These are phyloP conservation scores for Talaromyces wortmannii DNA, from an alignment of 495 filamentous ascomycete genomes.

Conservation along the genomic window DNA sequence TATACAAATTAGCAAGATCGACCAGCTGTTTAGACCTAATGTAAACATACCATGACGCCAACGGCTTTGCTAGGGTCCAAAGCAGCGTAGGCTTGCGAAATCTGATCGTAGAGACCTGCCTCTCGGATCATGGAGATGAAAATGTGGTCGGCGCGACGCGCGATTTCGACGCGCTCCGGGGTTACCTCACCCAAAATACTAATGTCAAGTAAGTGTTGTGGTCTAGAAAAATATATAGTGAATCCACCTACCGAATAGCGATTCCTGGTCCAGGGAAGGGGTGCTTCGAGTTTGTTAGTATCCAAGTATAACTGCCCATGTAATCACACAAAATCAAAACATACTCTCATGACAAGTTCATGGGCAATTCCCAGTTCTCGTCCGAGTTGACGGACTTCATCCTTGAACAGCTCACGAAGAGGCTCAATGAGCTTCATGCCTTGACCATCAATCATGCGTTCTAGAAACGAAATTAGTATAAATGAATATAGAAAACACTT, in stretches of 20 bases:
- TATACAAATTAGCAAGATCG: slow-evolving; percentile 12
- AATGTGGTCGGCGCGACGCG: slow-evolving; percentile 62
- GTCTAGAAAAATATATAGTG: background rate
- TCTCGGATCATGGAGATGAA: slow-evolving; percentile 83
- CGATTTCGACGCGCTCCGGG: slow-evolving; percentile 69
- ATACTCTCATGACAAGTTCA: slow-evolving; percentile 62
- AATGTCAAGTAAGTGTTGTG: background rate
- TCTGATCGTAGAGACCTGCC: slow-evolving; percentile 77
- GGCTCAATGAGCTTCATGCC: slow-evolving; percentile 72
- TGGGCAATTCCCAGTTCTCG: slow-evolving; percentile 68
- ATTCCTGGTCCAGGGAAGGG: slow-evolving; percentile 67
- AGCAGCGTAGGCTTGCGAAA: slow-evolving; percentile 79
- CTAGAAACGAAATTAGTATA: background rate
- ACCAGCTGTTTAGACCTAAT: slow-evolving; percentile 29
- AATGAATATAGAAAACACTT: no score
- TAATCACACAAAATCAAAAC: no score
- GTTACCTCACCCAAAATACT: slow-evolving; percentile 80
- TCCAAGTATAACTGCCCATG: no score
- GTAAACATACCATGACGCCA: slow-evolving; percentile 51
- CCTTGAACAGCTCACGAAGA: slow-evolving; percentile 73
- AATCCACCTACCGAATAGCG: slow-evolving; percentile 52
- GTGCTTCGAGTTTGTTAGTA: slow-evolving; percentile 30
- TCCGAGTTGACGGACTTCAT: slow-evolving; percentile 39
- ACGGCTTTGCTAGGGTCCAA: slow-evolving; percentile 66
- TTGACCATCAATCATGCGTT: slow-evolving; percentile 48